These are phyloP conservation scores for Sphaerulina vaccinii DNA, from an alignment of 2,329 filamentous ascomycete species.

Conservation along the genomic window DNA sequence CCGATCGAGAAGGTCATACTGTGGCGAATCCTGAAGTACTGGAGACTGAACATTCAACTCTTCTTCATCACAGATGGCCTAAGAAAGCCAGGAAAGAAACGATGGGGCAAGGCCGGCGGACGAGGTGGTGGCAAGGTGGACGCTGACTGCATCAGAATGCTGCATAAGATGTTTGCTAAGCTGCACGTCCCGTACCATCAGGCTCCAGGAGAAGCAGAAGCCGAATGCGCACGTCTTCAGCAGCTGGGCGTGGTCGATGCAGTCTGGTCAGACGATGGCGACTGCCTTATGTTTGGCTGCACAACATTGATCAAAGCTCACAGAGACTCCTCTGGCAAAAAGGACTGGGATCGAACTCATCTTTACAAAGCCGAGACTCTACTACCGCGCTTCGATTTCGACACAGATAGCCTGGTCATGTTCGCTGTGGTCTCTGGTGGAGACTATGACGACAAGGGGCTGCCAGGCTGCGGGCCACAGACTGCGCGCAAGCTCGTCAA, in stretches of 20 bases:
- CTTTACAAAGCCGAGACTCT: constrained; percentile 37
- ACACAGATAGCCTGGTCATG: constrained; percentile 40
- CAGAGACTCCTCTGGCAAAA: constrained; percentile 36
- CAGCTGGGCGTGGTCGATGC: constrained; percentile 48
- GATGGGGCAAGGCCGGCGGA: constrained; percentile 37
- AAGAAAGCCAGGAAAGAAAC: constrained; percentile 36
- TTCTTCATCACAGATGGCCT: constrained; percentile 58
- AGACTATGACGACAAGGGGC: constrained; percentile 42
- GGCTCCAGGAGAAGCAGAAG: constrained; percentile 50
- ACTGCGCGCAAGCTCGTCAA: constrained; percentile 34
- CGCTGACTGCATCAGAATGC: constrained; percentile 33
- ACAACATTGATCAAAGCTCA: constrained; percentile 41
- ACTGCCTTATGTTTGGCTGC: constrained; percentile 51
- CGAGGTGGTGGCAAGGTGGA: constrained; percentile 36
- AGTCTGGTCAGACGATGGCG: constrained; percentile 50
- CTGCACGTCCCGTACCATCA: constrained; percentile 46
- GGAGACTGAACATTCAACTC: constrained; percentile 52
- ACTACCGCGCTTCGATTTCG: constrained; percentile 32
- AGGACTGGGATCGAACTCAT: constrained; percentile 38
- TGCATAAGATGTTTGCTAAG: constrained; percentile 41
- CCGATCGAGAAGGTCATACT: constrained; percentile 46
- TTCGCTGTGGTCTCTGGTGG: constrained; percentile 45
- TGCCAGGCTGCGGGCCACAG: constrained; percentile 39
- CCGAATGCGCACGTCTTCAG: constrained; percentile 49
- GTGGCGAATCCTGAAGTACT: constrained; percentile 46